Evolutionary conservation across 1,284 basidiomycete species (phyloP), one percentile per base, ranked within the genome.

Genomic region (Trichosporon ovoides): DNA sequence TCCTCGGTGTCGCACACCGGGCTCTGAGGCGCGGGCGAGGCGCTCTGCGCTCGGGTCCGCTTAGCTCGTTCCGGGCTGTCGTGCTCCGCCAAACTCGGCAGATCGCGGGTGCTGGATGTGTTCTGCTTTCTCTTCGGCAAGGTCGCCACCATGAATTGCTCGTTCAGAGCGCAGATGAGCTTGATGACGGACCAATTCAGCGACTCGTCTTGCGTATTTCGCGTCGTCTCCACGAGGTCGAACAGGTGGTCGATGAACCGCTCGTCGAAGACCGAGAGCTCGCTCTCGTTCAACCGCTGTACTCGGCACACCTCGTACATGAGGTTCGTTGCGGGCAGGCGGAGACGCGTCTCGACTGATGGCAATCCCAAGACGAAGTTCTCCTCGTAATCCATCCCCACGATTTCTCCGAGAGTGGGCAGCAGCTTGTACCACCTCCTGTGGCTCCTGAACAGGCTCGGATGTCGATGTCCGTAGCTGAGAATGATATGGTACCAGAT

Each of bases 111-210:
- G 49, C 51, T 59, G 60, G 12, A 50, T 7, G 36, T 48, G 56
- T 48, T 48, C 7, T 12, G 14, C 14, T 65, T 46, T 53, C 64
- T 69, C 49, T 63, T 55, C 3, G 70, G 71, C 33, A 81, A 61
- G 3, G 80, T 75, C 0, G 81, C 86, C 10, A 98, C 91, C 95
- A 98, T 98, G 33, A 96, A 98, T 76, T 98, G 95, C 76, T 99
- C 95, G 72, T 98, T 98, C 38, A 99, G 81, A 0, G 95, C 89
- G 38, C 91, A 92, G 64, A 97, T 87, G 38, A 97, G 82, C 72
- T 92, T 93, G 74, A 97, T 93, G 33, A 96, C 85, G 1, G 88
- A 87, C 73, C 97, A 97, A 70, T 96, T 97, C 75, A 96, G 87
- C 0, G 86, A 84, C 63, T 98, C 96, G 69, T 98, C 94, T 16